Evolutionary conservation across 2,329 filamentous ascomycete species (phyloP), one percentile per base, ranked within the genome.

Genomic region (Moelleriella libera): DNA sequence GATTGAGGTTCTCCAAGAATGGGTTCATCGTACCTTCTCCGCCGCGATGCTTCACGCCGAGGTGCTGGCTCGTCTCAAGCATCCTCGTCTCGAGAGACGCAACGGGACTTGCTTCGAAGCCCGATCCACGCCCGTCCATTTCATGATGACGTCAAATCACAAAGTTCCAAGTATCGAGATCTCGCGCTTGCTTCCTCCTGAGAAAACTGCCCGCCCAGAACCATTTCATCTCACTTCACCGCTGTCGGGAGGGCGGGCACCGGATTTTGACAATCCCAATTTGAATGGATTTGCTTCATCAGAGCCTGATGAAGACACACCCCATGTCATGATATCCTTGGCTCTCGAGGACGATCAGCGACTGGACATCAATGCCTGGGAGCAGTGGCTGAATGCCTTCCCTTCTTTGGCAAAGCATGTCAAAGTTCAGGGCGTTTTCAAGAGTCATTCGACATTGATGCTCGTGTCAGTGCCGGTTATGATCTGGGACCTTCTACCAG

Each of bases 131-230:
- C 75, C 76, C 0, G 74, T 79, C 5, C 76, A 80, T 53, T 78
- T 78, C 54, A 79, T 79, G 72, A 78, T 78, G 74, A 79, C 76
- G 2, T 68, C 73, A 14, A 77, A 79, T 49, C 75, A 78, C 55
- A 74, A 68, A 49, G 74, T 72, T 1, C 73, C 74, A 0, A 78
- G 75, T 48, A 79, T 80, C 42, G 75, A 79, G 55, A 59, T 79
- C 37, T 68, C 68, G 5, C 65, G 68, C 29, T 58, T 57, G 41
- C 48, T 53, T 2, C 52, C 54, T n/a, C 49, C 48, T 34, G 59
- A 62, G 28, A 51, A 54, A 32, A 37, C 45, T 8, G 5, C 66
- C 10, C 52, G 52, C 14, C 51, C 60, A 6, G 52, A 54, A 21
- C 55, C 55, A 6, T 55, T 54, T 5, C 53, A 55, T 28, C 45